Conservation (phyloP, 176 grass and related monocot genomes). For the Avena insularis region DNA sequence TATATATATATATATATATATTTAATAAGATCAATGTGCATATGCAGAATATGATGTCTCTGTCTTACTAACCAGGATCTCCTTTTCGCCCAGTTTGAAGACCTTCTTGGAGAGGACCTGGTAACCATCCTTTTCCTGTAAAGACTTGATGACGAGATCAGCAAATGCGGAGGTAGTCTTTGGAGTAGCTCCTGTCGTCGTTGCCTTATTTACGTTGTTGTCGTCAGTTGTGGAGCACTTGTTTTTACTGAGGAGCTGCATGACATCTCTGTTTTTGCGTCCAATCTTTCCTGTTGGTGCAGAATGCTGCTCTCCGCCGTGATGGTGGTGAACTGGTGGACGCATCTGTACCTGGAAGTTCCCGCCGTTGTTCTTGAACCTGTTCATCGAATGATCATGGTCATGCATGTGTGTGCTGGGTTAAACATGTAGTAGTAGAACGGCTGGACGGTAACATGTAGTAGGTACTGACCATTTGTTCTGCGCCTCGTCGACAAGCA, state of each 20-base stretch:
- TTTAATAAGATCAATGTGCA: not conserved
- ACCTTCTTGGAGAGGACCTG: slow-evolving; percentile 68
- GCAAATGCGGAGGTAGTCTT: slow-evolving; percentile 44
- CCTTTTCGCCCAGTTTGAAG: slow-evolving; percentile 71
- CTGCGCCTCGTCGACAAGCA: slow-evolving; percentile 54
- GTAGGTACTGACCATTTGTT: slow-evolving; percentile 64
- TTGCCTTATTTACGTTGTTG: slow-evolving; percentile 24
- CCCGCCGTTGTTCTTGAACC: slow-evolving; percentile 87
- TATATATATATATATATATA: no score
- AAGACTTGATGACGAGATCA: slow-evolving; percentile 64
- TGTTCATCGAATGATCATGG: slow-evolving; percentile 19
- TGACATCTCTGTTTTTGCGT: slow-evolving; percentile 72
- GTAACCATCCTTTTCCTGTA: slow-evolving; percentile 48
- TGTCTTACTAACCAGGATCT: slow-evolving; percentile 70
- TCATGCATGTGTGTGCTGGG: no score
- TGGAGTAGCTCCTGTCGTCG: slow-evolving; percentile 33
- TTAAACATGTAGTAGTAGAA: not conserved
- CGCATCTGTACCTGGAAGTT: slow-evolving; percentile 81
- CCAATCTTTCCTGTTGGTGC: slow-evolving; percentile 70
- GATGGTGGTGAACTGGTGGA: not conserved
- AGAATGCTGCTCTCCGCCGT: slow-evolving; percentile 37
- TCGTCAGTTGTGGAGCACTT: not conserved
- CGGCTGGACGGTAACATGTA: not conserved
- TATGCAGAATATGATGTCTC: slow-evolving; percentile 28
- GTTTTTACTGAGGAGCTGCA: slow-evolving; percentile 76